Conservation (phyloP, 768 basidiomycete genomes). For the Lyophyllum decastes region DNA sequence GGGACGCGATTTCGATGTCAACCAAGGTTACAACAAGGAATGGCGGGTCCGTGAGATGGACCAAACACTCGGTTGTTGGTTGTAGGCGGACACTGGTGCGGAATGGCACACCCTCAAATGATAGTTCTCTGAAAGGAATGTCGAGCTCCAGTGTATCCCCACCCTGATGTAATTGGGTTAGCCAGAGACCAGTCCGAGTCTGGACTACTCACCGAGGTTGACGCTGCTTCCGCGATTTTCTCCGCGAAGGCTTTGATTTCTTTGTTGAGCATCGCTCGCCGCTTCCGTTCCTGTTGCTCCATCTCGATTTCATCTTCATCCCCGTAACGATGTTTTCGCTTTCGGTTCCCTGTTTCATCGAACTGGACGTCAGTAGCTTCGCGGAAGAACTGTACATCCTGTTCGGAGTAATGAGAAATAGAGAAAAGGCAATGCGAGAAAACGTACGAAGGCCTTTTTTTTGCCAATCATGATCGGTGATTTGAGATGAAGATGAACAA, state of each 20-base stretch:
- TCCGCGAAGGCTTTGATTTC: slow-evolving; percentile 94
- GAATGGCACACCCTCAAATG: slow-evolving; percentile 96
- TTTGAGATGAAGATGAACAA: slow-evolving; percentile 91
- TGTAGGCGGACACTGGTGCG: slow-evolving; percentile 92
- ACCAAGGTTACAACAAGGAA: slow-evolving; percentile 93
- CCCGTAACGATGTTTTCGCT: slow-evolving; percentile 94
- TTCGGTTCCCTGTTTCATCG: slow-evolving; percentile 99
- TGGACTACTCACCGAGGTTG: slow-evolving; percentile 59
- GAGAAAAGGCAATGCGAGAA: slow-evolving; percentile 1
- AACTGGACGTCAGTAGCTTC: slow-evolving; percentile 98
- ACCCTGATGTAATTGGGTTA: slow-evolving; percentile 31
- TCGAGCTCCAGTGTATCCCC: slow-evolving; percentile 91
- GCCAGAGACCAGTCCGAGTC: neutral
- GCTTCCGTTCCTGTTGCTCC: slow-evolving; percentile 94
- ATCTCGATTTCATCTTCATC: slow-evolving; percentile 99
- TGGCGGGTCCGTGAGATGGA: slow-evolving; percentile 92
- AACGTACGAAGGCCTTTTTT: slow-evolving; percentile 89
- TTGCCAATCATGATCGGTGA: slow-evolving; percentile 99
- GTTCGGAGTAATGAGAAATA: slow-evolving; percentile 2
- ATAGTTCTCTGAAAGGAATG: slow-evolving; percentile 95
- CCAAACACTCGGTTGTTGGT: slow-evolving; percentile 95
- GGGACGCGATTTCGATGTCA: slow-evolving; percentile 95
- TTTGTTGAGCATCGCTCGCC: slow-evolving; percentile 86
- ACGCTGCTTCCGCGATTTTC: slow-evolving; percentile 84
- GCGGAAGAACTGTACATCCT: slow-evolving; percentile 98